Percentiles rank a stretch among this genome's conserved stretches.
These are phyloP conservation scores for Cladosporium phlei DNA, from an alignment of 2,329 filamentous ascomycete species.

Conservation along the genomic window DNA sequence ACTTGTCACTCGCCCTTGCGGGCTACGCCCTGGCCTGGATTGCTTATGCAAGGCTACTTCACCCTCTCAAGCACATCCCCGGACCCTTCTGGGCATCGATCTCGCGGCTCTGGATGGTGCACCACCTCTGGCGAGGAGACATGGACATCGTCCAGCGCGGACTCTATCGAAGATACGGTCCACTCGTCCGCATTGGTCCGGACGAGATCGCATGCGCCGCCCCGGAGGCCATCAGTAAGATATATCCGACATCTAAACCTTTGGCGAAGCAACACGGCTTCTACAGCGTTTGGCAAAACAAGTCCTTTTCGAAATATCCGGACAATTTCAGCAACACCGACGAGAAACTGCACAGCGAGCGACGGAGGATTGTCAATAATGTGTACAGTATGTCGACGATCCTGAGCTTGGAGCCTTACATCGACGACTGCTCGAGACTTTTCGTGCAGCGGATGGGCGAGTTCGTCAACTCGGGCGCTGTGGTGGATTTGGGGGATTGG, in stretches of 20 bases:
- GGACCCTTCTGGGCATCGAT: conserved; percentile 17
- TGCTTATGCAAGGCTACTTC: neutral
- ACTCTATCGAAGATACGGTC: conserved; percentile 30
- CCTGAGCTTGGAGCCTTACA: neutral
- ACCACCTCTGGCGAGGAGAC: neutral
- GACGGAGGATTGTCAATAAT: neutral
- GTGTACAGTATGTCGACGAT: neutral
- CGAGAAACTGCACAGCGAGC: neutral
- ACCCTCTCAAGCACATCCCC: conserved; percentile 13
- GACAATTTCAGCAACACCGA: neutral
- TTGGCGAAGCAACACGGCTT: conserved; percentile 20
- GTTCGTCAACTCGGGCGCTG: neutral
- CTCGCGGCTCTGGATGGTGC: conserved; percentile 12
- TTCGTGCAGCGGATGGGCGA: neutral
- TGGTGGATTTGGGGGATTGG: neutral
- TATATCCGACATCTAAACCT: conserved; percentile 20
- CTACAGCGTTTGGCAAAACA: conserved; percentile 14
- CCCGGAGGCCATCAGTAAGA: conserved; percentile 18
- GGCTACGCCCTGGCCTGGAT: neutral
- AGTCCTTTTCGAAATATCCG: neutral
- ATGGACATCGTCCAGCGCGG: conserved; percentile 11
- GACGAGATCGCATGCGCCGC: conserved; percentile 20
- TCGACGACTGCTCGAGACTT: neutral
- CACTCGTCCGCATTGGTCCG: conserved; percentile 21
- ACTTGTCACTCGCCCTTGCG: neutral